Evolutionary conservation across 1,139 yeast genomes (phyloP).

Genomic region (Blastobotrys illinoisensis): DNA sequence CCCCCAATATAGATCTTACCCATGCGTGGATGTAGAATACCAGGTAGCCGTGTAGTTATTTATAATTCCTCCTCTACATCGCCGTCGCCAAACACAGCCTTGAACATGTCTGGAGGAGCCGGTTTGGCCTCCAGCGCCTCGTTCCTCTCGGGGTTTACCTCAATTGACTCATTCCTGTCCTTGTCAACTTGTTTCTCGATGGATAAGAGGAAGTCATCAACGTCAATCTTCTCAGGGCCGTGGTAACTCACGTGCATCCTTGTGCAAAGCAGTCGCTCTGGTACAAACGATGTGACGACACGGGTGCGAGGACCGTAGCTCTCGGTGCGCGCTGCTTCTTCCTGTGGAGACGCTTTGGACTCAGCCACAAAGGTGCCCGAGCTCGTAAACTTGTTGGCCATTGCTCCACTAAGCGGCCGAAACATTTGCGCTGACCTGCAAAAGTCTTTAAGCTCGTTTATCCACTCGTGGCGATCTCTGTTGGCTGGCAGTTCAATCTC

Average conservation of each 20-base stretch:
- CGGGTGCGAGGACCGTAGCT: slow-evolving; percentile 26
- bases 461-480: slow-evolving; percentile 3
- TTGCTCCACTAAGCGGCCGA: slow-evolving; percentile 25
- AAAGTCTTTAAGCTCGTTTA: slow-evolving; percentile 25
- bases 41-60: neutral
- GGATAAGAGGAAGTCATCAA: neutral
- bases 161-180: slow-evolving; percentile 4
- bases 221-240: neutral
- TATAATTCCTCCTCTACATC: slow-evolving; percentile 11
- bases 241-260: slow-evolving; percentile 22
- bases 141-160: slow-evolving; percentile 16
- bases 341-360: slow-evolving; percentile 6
- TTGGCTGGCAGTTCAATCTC: neutral
- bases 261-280: slow-evolving; percentile 27
- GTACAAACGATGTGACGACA: slow-evolving; percentile 20
- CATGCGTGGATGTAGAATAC: no score
- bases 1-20: slow-evolving; percentile 2
- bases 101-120: slow-evolving; percentile 24
- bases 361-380: slow-evolving; percentile 2
- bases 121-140: slow-evolving; percentile 18
- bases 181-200: slow-evolving; percentile 6
- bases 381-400: slow-evolving; percentile 26
- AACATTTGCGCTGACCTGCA: slow-evolving; percentile 27
- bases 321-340: slow-evolving; percentile 23
- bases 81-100: slow-evolving; percentile 22